A percentile compares a stretch with the other conserved stretches of the same genome.
Conservation (phyloP, 2,329 filamentous ascomycete genomes). For the Fusarium multiceps region DNA sequence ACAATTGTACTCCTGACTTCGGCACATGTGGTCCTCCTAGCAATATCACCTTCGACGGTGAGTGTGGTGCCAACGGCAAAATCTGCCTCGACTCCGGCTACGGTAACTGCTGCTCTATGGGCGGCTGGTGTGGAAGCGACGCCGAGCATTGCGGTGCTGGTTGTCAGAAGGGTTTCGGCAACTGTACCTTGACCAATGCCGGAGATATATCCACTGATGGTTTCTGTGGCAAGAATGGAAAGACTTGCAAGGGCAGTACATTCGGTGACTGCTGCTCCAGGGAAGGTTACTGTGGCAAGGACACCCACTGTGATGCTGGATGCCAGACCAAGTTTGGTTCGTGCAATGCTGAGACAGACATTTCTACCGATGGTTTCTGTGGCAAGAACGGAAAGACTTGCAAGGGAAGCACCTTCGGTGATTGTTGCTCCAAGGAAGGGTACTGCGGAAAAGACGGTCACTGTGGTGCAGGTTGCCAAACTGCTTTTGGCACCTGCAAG, state of each 20-base stretch:
- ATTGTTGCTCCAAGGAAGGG: background rate
- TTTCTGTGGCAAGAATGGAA: conserved; percentile 1
- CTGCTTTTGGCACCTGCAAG: conserved; percentile 1
- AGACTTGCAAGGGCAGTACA: conserved; percentile 1
- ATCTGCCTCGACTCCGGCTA: background rate
- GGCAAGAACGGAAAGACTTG: conserved; percentile 4
- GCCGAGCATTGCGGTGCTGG: background rate
- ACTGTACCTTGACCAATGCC: background rate
- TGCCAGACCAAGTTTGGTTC: conserved; percentile 1
- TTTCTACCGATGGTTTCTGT: background rate
- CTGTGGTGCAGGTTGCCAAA: conserved; percentile 2
- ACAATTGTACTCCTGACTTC: background rate
- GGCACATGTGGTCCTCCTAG: conserved; percentile 1
- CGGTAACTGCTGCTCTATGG: background rate
- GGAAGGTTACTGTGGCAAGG: background rate
- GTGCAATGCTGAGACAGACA: background rate
- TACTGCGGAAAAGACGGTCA: background rate
- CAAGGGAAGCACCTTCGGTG: background rate
- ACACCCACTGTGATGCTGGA: background rate
- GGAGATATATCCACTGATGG: conserved; percentile 6
- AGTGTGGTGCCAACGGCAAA: conserved; percentile 11
- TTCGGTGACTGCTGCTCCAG: background rate
- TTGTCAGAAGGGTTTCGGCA: background rate
- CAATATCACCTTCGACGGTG: background rate
- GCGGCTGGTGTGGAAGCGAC: background rate